Percentiles rank a stretch among this genome's conserved stretches.
Conservation (phyloP, 148 eudicot species). For the Persicaria tinctoria region DNA sequence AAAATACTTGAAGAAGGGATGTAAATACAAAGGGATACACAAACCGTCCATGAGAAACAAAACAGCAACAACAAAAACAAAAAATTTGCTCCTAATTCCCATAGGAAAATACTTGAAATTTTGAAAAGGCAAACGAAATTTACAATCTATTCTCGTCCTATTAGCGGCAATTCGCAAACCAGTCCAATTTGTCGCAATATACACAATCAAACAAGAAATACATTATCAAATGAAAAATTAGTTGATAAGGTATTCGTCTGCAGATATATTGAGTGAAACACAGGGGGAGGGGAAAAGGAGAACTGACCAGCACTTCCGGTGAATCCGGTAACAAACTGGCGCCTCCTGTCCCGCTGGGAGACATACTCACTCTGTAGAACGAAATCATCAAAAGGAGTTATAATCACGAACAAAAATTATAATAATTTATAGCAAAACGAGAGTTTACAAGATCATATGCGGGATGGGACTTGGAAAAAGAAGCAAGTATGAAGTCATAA, state of each 20-base stretch:
- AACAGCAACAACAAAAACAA: no score
- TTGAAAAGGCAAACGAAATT: neutral
- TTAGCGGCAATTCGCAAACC: neutral
- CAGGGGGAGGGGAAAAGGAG: no score
- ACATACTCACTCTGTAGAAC: constrained; percentile 79
- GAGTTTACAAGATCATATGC: neutral
- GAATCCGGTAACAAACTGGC: constrained; percentile 78
- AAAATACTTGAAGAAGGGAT: constrained; percentile 4
- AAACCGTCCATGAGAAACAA: neutral
- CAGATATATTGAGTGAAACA: no score
- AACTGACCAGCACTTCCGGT: constrained; percentile 87
- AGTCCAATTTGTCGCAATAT: neutral
- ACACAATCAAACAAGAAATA: neutral
- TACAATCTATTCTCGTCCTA: neutral
- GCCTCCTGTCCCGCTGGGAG: constrained; percentile 77
- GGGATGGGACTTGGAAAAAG: neutral
- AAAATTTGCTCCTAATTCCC: neutral
- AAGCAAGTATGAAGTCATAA: neutral
- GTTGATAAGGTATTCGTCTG: neutral
- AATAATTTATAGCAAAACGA: neutral
- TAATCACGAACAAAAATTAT: neutral
- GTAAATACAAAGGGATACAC: constrained; percentile 1
- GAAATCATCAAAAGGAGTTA: constrained; percentile 7
- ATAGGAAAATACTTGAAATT: neutral
- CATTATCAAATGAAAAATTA: constrained; percentile 6